Evolutionary conservation across 371 early-diverging fungal species (phyloP).

Genomic region (Mucor irregularis): DNA sequence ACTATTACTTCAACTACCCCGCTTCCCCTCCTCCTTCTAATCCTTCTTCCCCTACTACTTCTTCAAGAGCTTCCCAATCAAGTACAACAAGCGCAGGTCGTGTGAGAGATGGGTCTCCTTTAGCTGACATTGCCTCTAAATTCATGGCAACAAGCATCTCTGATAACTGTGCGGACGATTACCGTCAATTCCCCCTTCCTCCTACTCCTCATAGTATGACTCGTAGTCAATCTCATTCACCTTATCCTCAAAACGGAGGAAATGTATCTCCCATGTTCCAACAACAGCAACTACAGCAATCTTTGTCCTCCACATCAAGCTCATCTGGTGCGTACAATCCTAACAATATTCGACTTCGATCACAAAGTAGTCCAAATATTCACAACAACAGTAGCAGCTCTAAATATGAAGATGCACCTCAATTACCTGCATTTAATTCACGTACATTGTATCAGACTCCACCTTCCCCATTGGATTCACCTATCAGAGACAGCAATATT

Average conservation of each 20-base stretch:
- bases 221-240: conserved; percentile 43
- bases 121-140: conserved; percentile 49
- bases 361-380: conserved; percentile 69
- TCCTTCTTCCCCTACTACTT: conserved; percentile 57
- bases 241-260: background rate
- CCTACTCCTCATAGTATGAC: conserved; percentile 16
- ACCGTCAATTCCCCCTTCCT: conserved; percentile 9
- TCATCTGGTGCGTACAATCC: background rate
- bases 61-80: conserved; percentile 38
- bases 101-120: conserved; percentile 35
- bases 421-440: conserved; percentile 26
- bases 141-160: conserved; percentile 30
- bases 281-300: conserved; percentile 57
- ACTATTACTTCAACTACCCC: conserved; percentile 35
- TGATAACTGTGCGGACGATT: conserved; percentile 14
- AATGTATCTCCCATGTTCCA: background rate
- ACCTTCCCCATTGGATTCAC: conserved; percentile 23
- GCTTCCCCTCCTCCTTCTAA: conserved; percentile 63
- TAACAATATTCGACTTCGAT: conserved; percentile 47
- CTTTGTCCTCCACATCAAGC: conserved; percentile 55
- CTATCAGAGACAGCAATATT: conserved; percentile 3
- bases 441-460: conserved; percentile 29
- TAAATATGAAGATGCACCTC: conserved; percentile 26
- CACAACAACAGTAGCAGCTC: conserved; percentile 23
- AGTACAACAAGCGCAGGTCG: conserved; percentile 12